Base-by-base conservation (phyloP, 352 stramenopile genomes). In the Phytophthora palmivora region DNA sequence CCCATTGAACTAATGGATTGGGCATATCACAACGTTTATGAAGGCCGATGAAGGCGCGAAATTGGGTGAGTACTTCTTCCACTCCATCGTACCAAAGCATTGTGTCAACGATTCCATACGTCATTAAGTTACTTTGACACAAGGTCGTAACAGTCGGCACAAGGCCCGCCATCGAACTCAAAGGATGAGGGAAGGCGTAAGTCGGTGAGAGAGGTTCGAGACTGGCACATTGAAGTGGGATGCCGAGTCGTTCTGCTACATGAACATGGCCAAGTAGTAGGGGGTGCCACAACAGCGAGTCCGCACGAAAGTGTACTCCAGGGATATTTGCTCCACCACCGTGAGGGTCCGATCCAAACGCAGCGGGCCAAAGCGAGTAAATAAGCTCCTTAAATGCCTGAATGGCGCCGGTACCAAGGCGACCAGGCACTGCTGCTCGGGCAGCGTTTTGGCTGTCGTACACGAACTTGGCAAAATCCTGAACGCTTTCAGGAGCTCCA, bases 181-280 rank as follows among this genome's bases (percentile, higher is more conserved):
- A 34, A 11, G 74, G 58, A 37, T 84, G 74, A 34, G 78, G 70
- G 33, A 87, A 85, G 21, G 46, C 63, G 10, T 66, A 75, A 14
- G 75, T 87, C 22, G 72, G 70, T 1, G 72, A 76, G 4, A 78
- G 60, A 19, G 77, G 77, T 18, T 72, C 59, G 9, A 78, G 48
- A 39, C 74, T 74, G 12, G 72, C 51, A 26, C 72, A 81, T 18
- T 87, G 77, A 4, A 87, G 46, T 19, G 74, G 72, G 38, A 87
- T 72, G 3, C 77, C 77, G n/a, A 87, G 74, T 9, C 74, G 72
- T 45, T 84, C 69, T 1, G 74, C 77, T 22, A 84, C 68, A 14
- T 81, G 59, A n/a, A 74, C 69, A n/a, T 84, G 74, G 6, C 74
- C 74, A 63, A 87, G 60, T 7, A 82, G 38, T 21, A 70, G 54